Evolutionary conservation across 1,139 yeast genomes (phyloP), one percentile per base, ranked within the genome.

Genomic region (Arxiozyma bovina): DNA sequence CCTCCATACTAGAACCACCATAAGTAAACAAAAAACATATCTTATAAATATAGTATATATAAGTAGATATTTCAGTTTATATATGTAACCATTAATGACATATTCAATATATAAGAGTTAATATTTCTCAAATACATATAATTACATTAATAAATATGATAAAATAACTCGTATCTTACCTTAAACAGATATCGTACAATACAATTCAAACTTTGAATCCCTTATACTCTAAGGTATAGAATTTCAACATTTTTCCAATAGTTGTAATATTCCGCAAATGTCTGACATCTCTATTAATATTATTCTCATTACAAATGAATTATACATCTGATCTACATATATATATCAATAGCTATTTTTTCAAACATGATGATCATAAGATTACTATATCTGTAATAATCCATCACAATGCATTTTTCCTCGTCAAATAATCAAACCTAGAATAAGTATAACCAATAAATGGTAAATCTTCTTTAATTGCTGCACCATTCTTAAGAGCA

Each of bases 391-490:
- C 21, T 17, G 11, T 18, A 20, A 6, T 45, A 15, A 23, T 46
- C 43, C 15, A 27, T 61, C 74, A 85, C 56, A 88, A 70, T 8
- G 95, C 96, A 70, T 89, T 88, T 71, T 88, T 88, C 63, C 90
- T 76, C 2, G 98, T 90, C 58, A 91, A 77, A 68, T 90, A 89
- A 71, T 90, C 98, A 69, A 93, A 93, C 64, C 98, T 78, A 45
- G 96, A 87, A 70, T 88, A 93, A 0, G 98, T 93, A 73, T 93
- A 93, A 1, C 99, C 99, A 67, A 93, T 93, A 69, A 93, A 93
- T 52, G 99, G 99, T 68, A 93, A 75, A 63, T 91, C 96, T 66
- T 87, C 95, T 70, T 89, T 90, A 9, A 55, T 58, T 21, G 67
- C 63, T 4, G 58, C 56, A 38, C 56, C 58, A 53, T 78, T 76